phyloP scores from a whole-genome alignment of 805 yeast species.

The Blastobotrys peoriensis region DNA sequence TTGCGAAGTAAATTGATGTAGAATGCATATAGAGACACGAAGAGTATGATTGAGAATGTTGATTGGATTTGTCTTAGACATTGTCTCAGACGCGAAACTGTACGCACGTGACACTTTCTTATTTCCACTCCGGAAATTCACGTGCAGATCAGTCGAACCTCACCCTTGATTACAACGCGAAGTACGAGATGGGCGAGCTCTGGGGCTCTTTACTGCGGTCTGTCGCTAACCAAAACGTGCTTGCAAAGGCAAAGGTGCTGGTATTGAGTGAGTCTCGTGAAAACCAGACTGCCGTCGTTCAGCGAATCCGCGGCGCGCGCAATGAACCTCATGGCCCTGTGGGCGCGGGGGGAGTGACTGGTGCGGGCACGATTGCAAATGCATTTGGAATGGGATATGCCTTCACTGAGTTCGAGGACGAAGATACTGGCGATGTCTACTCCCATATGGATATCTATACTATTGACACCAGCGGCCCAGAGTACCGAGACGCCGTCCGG shows the following conservation, averaged over 20 bases:
- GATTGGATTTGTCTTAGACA: too few species aligned
- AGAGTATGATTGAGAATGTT: too few species aligned
- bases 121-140: too few species aligned
- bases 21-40: too few species aligned
- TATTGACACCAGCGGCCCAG: constrained; percentile 10
- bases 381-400: constrained; percentile 24
- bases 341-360: too few species aligned
- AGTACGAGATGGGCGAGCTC: neutral
- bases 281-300: neutral
- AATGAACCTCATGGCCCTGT: too few species aligned
- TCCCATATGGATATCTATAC: constrained; percentile 19
- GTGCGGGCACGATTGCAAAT: constrained; percentile 12
- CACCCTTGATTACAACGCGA: too few species aligned
- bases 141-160: too few species aligned
- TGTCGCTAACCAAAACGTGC: neutral
- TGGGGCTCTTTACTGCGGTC: neutral
- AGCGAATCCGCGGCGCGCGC: too few species aligned
- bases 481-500: constrained; percentile 9
- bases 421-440: constrained; percentile 21
- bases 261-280: neutral
- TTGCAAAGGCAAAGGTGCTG: neutral
- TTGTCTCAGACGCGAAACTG: too few species aligned
- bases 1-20: too few species aligned
- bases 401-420: constrained; percentile 23
- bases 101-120: too few species aligned